Base-by-base conservation (phyloP, 371 early-diverging fungal genomes). In the Zopfochytrium polystomum region DNA sequence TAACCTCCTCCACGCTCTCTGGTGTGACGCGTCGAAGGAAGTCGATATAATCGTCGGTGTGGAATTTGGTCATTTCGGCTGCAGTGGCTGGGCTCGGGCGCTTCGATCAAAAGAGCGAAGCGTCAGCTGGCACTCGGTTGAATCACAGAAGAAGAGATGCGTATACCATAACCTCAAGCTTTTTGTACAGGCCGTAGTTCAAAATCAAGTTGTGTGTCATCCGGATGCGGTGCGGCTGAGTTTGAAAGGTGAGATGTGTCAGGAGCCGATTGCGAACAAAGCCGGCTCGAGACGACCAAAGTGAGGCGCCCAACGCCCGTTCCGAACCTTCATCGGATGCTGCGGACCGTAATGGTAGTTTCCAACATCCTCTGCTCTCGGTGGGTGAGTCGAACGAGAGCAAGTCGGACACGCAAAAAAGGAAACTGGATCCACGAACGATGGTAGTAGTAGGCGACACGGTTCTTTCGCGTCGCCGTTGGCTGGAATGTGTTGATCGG, bases 31-130 rank as follows among this genome's bases (percentile, higher is more conserved):
- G 86, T 32, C 88, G 80, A 55, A 99, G 79, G 73, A 99, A 99
- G 66, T 98, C 92, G 62, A 99, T 92, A 71, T 99, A 99, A 66
- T 99, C 99, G 72, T 96, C 93, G 15, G 98, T 87, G 75, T 99
- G 99, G 72, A 99, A 99, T 61, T 91, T 90, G 6, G 96, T 96
- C 87, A 99, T 90, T 81, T 99, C 92, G 52, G 83, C 80, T 51
- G 85, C 82, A 27, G 92, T 91, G 38, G 97, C 97, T n/a, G 93
- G 87, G 25, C 74, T 77, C 3, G 95, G 94, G 69, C 88, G 80
- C 88, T 91, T 68, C 22, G 25, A 53, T n/a, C n/a, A n/a, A n/a
- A n/a, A n/a, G n/a, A n/a, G n/a, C n/a, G n/a, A n/a, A n/a, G n/a
- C n/a, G n/a, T n/a, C n/a, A n/a, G n/a, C n/a, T n/a, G n/a, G n/a